phyloP scores from a whole-genome alignment of 2,329 filamentous ascomycete genomes.

The Sphaerostilbella broomeana region DNA sequence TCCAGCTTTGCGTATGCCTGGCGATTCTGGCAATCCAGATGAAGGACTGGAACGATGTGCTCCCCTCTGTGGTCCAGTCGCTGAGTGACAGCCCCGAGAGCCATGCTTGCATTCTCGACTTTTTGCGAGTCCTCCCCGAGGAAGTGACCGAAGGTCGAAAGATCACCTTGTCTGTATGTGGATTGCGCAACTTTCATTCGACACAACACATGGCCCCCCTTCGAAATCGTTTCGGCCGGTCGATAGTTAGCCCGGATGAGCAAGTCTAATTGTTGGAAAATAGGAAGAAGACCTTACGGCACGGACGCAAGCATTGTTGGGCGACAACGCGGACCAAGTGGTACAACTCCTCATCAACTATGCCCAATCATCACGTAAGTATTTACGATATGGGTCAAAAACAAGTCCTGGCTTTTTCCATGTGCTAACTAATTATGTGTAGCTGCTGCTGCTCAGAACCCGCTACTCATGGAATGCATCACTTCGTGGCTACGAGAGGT shows the following conservation, averaged over 20 bases:
- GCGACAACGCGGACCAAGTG: slow-evolving; percentile 84
- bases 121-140: slow-evolving; percentile 92
- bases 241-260: slow-evolving; percentile 16
- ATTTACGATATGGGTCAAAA: too few species aligned
- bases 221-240: slow-evolving; percentile 30
- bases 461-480: slow-evolving; percentile 87
- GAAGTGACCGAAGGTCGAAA: slow-evolving; percentile 99
- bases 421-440: slow-evolving; percentile 6
- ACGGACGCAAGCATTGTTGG: slow-evolving; percentile 82
- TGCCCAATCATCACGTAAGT: slow-evolving; percentile 80
- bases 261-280: slow-evolving; percentile 37
- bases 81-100: slow-evolving; percentile 71
- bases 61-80: slow-evolving; percentile 71
- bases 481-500: slow-evolving; percentile 96
- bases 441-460: slow-evolving; percentile 76
- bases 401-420: too few species aligned
- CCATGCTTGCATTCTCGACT: slow-evolving; percentile 86
- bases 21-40: slow-evolving; percentile 95
- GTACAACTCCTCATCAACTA: slow-evolving; percentile 84
- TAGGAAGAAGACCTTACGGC: slow-evolving; percentile 91
- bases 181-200: slow-evolving; percentile 47
- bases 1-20: slow-evolving; percentile 90
- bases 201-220: slow-evolving; percentile 28
- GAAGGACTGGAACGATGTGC: slow-evolving; percentile 89
- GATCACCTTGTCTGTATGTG: slow-evolving; percentile 97